Percentiles rank a stretch among this genome's conserved stretches.
These are phyloP conservation scores for Dissophora ornata DNA, from an alignment of 192 early-diverging fungal genomes.

Conservation along the genomic window DNA sequence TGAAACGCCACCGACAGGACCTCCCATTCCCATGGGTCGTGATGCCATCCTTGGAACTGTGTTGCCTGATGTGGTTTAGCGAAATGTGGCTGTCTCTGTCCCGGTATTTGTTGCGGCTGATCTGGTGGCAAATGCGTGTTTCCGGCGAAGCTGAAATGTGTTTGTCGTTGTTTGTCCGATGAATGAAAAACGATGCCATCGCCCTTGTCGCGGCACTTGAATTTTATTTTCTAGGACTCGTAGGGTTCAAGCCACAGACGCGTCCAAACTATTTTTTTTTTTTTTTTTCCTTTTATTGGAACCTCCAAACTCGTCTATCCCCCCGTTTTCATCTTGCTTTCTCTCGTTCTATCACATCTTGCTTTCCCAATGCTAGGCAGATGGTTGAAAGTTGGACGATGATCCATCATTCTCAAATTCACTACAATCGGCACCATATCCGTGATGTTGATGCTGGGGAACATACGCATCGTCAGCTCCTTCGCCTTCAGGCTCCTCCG, in stretches of 20 bases:
- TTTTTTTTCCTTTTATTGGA: too few relatives aligned
- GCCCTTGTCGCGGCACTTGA: too few relatives aligned
- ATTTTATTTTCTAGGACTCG: not conserved
- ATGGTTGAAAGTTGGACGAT: not conserved
- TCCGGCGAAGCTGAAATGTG: too few relatives aligned
- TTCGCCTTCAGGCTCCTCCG: constrained; percentile 9
- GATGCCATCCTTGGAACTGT: constrained; percentile 29
- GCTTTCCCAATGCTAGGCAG: too few relatives aligned
- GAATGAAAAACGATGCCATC: too few relatives aligned
- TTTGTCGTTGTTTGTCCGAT: too few relatives aligned
- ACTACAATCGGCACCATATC: not conserved
- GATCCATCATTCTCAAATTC: not conserved
- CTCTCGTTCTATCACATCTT: too few relatives aligned
- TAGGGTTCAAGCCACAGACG: not conserved
- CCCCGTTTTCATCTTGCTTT: too few relatives aligned
- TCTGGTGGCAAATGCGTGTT: too few relatives aligned
- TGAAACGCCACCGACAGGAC: not conserved
- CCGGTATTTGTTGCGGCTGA: not conserved
- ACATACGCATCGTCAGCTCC: not conserved
- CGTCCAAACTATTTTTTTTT: not conserved
- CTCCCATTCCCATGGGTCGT: constrained; percentile 33
- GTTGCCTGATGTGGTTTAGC: too few relatives aligned
- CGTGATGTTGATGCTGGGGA: not conserved
- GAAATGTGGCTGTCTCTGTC: not conserved
- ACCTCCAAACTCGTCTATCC: too few relatives aligned